Base-by-base conservation (phyloP, 805 yeast species). In the Wickerhamomyces silvicola region DNA sequence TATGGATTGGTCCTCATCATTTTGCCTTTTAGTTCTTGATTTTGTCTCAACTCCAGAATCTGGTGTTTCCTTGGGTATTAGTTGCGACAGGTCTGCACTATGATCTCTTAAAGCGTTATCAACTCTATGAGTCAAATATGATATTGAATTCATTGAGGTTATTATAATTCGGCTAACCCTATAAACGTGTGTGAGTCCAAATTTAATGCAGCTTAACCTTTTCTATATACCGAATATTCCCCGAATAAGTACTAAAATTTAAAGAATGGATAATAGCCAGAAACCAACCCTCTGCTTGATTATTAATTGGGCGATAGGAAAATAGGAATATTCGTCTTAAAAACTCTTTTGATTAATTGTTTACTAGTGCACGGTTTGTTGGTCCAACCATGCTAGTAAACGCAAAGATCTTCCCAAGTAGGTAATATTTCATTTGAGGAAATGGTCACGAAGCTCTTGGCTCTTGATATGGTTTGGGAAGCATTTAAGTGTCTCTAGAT, bases 131-230 rank as follows among this genome's bases (percentile, higher is more conserved):
- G 55, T 46, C 18, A 52, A 24, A 31, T 47, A 52, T 10, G 54
- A 45, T 22, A 52, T 45, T 18, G 57, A 52, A 31, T 52, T 50
- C 57, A 52, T 47, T 24, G 10, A n/a, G n/a, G n/a, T n/a, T n/a
- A n/a, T n/a, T n/a, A n/a, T n/a, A n/a, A n/a, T n/a, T n/a, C n/a
- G n/a, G n/a, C n/a, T n/a, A n/a, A n/a, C n/a, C n/a, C n/a, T n/a
- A n/a, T n/a, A n/a, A n/a, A n/a, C n/a, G n/a, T n/a, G n/a, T n/a
- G n/a, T n/a, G n/a, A n/a, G n/a, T n/a, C n/a, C n/a, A n/a, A n/a
- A n/a, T n/a, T n/a, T n/a, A n/a, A n/a, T n/a, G n/a, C n/a, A n/a
- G n/a, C n/a, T n/a, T n/a, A n/a, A n/a, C n/a, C n/a, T n/a, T 19
- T 19, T 8, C 22, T 22, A 12, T 3, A 3, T 10, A 3, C 13